Base-by-base conservation (phyloP, 768 basidiomycete genomes). In the Stropharia rugosoannulata region DNA sequence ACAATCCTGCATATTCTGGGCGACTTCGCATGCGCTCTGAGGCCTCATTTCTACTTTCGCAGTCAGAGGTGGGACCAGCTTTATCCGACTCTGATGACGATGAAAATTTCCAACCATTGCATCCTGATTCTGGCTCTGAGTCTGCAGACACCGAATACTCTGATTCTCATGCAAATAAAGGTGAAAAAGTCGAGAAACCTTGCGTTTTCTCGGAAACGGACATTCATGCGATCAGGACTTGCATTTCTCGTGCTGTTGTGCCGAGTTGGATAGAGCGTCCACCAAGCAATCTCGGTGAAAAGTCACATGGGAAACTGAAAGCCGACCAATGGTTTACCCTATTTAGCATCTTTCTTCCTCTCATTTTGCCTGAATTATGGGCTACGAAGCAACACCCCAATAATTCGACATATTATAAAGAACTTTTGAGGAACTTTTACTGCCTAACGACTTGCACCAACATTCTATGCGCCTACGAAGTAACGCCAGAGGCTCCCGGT, bases 321-420 rank as follows among this genome's bases (percentile, higher is more conserved):
- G 65, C 63, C 4, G 62, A 66, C 29, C 54, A 66, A 12, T 66
- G 62, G 62, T 56, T 63, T 3, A 46, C 29, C 11, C 47, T 66
- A 13, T 64, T 60, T 39, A 57, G 41, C 12, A 43, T 66, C 2
- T 64, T 66, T 40, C 42, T 66, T 3, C 65, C 65, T 8, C 56
- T 64, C 3, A 48, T 62, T 13, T 47, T 66, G 41, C 63, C 65
- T 15, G 62, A 64, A 51, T 45, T 66, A 11, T 66, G 63, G 63
- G 12, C 11, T 25, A 3, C 10, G 13, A 12, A 15, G 43, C 8
- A n/a, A 4, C 25, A 13, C 4, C 1, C 32, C 16, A 32, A 16
- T 13, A 19, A 19, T 43, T n/a, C 18, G 29, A 29, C 32, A 27
- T 3, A 11, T 38, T 38, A 8, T 4, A 13, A 11, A 19, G n/a